These are phyloP conservation scores for Populus hybrid DNA, from an alignment of 441 rosid species.

Conservation along the genomic window DNA sequence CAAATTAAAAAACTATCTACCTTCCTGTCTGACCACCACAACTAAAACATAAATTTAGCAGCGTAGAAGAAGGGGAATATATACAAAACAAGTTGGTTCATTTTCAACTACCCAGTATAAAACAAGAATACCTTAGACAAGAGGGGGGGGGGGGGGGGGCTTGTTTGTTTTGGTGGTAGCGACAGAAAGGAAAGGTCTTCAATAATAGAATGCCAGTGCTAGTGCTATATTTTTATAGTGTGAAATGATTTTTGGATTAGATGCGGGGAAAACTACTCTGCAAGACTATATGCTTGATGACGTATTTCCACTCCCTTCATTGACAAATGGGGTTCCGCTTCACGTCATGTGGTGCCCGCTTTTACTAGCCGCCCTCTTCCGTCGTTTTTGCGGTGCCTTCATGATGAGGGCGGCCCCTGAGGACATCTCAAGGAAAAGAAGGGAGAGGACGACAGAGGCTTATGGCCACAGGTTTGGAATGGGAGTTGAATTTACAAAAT, in stretches of 20 bases:
- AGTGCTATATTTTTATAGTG: neutral
- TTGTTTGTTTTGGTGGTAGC: too few relatives aligned
- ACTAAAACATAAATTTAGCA: neutral
- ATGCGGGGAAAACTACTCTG: constrained; percentile 7
- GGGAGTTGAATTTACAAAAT: too few relatives aligned
- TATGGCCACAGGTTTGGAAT: too few relatives aligned
- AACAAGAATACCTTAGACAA: neutral
- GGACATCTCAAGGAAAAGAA: too few relatives aligned
- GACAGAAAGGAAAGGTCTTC: neutral
- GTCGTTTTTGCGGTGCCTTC: neutral
- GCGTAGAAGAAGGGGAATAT: neutral
- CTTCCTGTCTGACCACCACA: neutral
- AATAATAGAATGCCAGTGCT: neutral
- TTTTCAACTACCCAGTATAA: neutral
- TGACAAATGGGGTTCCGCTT: neutral
- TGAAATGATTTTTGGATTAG: neutral
- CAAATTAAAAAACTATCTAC: neutral
- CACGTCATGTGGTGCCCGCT: constrained; percentile 13
- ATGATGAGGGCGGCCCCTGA: neutral
- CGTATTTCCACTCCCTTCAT: neutral
- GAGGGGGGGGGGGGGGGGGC: too few relatives aligned
- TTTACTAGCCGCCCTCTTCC: neutral
- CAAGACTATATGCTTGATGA: neutral
- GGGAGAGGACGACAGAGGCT: too few relatives aligned
- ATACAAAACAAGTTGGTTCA: neutral